Evolutionary conservation across 129 eudicot genomes (phyloP).

Genomic region (Artemisia argyi): DNA sequence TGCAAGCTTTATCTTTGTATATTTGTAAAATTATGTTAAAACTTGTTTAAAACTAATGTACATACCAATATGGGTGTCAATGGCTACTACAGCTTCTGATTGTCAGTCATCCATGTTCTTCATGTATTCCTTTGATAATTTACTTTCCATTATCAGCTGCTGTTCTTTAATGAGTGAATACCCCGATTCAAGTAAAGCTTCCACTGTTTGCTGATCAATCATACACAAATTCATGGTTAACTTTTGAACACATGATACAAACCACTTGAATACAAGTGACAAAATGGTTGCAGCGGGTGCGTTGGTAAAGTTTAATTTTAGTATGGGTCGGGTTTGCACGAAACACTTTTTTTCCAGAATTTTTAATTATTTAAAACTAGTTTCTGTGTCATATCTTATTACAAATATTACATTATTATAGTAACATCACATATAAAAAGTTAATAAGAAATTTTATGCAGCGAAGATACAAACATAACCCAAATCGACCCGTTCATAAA

Average conservation of each 20-base stretch:
- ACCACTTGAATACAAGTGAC: neutral
- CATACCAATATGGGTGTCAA: conserved; percentile 4
- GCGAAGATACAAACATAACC: no score
- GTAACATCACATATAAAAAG: no score
- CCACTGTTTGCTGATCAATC: conserved; percentile 88
- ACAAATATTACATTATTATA: no score
- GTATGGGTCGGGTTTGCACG: no score
- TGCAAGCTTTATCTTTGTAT: no score
- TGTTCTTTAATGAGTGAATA: conserved; percentile 88
- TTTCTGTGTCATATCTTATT: no score
- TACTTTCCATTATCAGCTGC: conserved; percentile 69
- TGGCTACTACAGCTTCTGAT: conserved; percentile 15
- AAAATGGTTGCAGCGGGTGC: no score
- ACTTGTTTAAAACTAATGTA: neutral
- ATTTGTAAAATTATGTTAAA: no score
- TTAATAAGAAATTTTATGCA: no score
- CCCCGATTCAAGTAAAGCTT: conserved; percentile 89
- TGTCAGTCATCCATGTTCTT: conserved; percentile 77
- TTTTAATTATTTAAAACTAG: no score
- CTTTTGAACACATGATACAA: neutral
- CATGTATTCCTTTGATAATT: conserved; percentile 94
- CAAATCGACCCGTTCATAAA: no score
- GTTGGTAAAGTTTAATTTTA: no score
- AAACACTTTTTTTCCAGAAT: neutral
- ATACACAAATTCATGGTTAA: conserved; percentile 3